Conservation (phyloP, 2,329 filamentous ascomycete species). For the Fusarium pseudograminearum region DNA sequence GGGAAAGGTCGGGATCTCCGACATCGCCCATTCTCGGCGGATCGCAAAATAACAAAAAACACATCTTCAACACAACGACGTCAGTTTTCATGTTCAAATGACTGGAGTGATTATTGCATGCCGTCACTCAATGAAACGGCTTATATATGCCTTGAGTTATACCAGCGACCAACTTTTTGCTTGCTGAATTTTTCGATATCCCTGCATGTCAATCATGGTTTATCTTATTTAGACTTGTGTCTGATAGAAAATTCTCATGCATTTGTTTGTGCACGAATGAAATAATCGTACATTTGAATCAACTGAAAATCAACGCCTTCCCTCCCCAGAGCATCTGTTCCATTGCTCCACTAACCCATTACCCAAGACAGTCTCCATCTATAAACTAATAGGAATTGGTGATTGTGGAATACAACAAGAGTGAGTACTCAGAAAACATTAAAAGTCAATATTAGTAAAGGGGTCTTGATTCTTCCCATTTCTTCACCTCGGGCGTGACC, state of each 20-base stretch:
- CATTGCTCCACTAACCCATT: slow-evolving; percentile 8
- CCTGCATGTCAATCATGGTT: not conserved
- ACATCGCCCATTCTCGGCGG: slow-evolving; percentile 35
- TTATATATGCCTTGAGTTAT: not conserved
- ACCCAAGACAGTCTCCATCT: slow-evolving; percentile 23
- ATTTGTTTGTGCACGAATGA: slow-evolving; percentile 24
- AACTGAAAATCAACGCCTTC: slow-evolving; percentile 41
- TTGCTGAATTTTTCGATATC: not conserved
- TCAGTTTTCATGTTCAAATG: not conserved
- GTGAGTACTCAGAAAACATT: slow-evolving; percentile 12
- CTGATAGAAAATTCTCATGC: slow-evolving; percentile 14
- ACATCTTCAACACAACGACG: slow-evolving; percentile 24
- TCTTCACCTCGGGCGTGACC: slow-evolving; percentile 49
- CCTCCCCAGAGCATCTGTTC: slow-evolving; percentile 26
- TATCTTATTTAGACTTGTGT: not conserved
- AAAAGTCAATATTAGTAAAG: slow-evolving; percentile 52
- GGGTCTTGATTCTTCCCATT: slow-evolving; percentile 58
- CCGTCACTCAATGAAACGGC: not conserved
- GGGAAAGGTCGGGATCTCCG: slow-evolving; percentile 46
- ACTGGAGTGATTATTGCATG: not conserved
- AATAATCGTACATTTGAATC: slow-evolving; percentile 33
- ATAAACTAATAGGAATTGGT: slow-evolving; percentile 31
- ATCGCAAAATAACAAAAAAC: slow-evolving; percentile 35
- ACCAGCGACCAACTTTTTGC: not conserved
- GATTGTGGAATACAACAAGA: slow-evolving; percentile 13